Conservation (phyloP, 2,329 filamentous ascomycete genomes). For the Ascosphaera pollenicola region DNA sequence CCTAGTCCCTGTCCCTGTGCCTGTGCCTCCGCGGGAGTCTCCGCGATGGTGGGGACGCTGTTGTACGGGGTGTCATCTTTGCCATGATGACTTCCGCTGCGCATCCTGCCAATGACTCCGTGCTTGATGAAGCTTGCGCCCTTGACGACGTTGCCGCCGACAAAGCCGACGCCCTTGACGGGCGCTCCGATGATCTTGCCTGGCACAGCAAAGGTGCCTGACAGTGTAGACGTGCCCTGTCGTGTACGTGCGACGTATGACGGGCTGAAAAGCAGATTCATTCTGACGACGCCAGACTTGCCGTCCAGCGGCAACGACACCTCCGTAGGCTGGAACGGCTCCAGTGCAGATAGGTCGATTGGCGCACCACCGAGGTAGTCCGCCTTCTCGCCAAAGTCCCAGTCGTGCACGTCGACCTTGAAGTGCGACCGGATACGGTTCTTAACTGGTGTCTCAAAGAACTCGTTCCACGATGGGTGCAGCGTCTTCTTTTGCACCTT, state of each 20-base stretch:
- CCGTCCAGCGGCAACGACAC: slow-evolving; percentile 58
- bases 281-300: slow-evolving; percentile 61
- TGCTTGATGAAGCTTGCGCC: slow-evolving; percentile 80
- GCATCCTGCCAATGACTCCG: slow-evolving; percentile 38
- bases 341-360: slow-evolving; percentile 57
- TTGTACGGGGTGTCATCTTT: slow-evolving; percentile 7
- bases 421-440: slow-evolving; percentile 75
- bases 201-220: slow-evolving; percentile 67
- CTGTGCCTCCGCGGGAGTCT: slow-evolving; percentile 3
- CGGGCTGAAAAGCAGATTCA: slow-evolving; percentile 80
- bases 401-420: slow-evolving; percentile 68
- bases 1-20: too few relatives aligned
- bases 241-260: slow-evolving; percentile 71
- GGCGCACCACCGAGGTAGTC: slow-evolving; percentile 62
- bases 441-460: slow-evolving; percentile 63
- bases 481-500: slow-evolving; percentile 95
- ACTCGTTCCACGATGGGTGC: slow-evolving; percentile 88
- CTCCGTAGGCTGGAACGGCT: slow-evolving; percentile 67
- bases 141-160: slow-evolving; percentile 65
- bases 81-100: slow-evolving; percentile 36
- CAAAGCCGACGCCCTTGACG: slow-evolving; percentile 73
- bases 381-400: slow-evolving; percentile 89
- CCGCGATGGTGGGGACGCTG: slow-evolving; percentile 2
- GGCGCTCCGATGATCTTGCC: slow-evolving; percentile 84
- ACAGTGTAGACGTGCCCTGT: slow-evolving; percentile 83